phyloP scores from a whole-genome alignment of 2,329 filamentous ascomycete genomes.

The Pseudogymnoascus verrucosus region DNA sequence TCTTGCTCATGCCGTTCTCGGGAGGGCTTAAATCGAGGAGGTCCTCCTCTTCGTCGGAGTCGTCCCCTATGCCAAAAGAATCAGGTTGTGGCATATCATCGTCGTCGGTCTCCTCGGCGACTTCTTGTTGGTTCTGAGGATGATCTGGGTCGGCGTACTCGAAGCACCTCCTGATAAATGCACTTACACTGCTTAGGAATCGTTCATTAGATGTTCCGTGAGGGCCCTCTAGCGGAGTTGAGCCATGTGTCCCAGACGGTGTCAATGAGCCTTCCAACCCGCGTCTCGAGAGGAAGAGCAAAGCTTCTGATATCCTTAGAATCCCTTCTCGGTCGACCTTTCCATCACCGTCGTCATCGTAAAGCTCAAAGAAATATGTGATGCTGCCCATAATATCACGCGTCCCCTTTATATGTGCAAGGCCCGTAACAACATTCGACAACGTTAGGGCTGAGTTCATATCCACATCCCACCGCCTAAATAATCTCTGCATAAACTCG shows the following conservation, averaged over 20 bases:
- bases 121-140: constrained; percentile 46
- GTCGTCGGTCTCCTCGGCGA: constrained; percentile 24
- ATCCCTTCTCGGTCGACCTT: constrained; percentile 94
- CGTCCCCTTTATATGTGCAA: constrained; percentile 86
- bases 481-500: constrained; percentile 85
- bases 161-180: constrained; percentile 92
- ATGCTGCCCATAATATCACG: constrained; percentile 97
- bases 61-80: constrained; percentile 70
- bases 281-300: constrained; percentile 84
- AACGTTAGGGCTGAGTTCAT: constrained; percentile 70
- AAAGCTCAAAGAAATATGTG: constrained; percentile 94
- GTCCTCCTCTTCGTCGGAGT: constrained; percentile 53
- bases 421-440: constrained; percentile 83
- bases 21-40: constrained; percentile 48
- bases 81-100: constrained; percentile 35
- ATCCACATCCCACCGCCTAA: constrained; percentile 79
- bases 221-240: constrained; percentile 22
- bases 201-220: constrained; percentile 69
- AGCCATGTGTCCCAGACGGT: constrained; percentile 22
- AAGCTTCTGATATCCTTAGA: constrained; percentile 82
- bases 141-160: constrained; percentile 95
- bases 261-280: constrained; percentile 67
- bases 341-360: constrained; percentile 87
- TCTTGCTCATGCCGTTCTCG: constrained; percentile 31
- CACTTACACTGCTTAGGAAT: constrained; percentile 87